These are phyloP conservation scores for Amaranthus tricolor DNA, from an alignment of 179 eudicot genomes.

Conservation along the genomic window DNA sequence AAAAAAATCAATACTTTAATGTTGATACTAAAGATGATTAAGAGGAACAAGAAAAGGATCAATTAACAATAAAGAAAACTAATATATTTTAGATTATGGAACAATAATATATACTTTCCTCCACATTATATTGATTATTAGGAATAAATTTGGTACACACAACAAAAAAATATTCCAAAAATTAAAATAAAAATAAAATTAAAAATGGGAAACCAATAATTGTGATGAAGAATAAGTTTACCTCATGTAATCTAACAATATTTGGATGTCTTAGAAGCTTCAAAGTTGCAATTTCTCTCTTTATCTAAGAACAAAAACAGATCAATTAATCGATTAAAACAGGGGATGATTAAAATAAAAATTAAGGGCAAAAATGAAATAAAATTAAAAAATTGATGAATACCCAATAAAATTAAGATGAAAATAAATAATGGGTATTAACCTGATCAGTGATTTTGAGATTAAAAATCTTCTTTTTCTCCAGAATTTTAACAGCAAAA, in stretches of 20 bases:
- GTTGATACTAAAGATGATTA: background rate
- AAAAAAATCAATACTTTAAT: background rate
- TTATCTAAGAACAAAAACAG: conserved; percentile 51
- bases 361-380: background rate
- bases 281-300: conserved; percentile 87
- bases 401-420: background rate
- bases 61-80: background rate
- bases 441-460: conserved; percentile 92
- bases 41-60: conserved; percentile 2
- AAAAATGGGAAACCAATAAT: background rate
- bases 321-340: background rate
- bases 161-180: background rate
- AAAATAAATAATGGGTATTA: background rate
- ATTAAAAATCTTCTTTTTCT: conserved; percentile 55
- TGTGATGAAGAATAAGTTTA: conserved; percentile 12
- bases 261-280: conserved; percentile 91
- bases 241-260: conserved; percentile 86
- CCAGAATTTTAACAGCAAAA: conserved; percentile 79
- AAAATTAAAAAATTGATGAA: background rate
- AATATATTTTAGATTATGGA: background rate
- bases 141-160: background rate
- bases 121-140: background rate
- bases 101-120: no score
- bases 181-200: background rate
- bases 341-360: background rate